A percentile compares a stretch with the other conserved stretches of the same genome.
Conservation (phyloP, 805 yeast species). For the Candida broadrunensis region DNA sequence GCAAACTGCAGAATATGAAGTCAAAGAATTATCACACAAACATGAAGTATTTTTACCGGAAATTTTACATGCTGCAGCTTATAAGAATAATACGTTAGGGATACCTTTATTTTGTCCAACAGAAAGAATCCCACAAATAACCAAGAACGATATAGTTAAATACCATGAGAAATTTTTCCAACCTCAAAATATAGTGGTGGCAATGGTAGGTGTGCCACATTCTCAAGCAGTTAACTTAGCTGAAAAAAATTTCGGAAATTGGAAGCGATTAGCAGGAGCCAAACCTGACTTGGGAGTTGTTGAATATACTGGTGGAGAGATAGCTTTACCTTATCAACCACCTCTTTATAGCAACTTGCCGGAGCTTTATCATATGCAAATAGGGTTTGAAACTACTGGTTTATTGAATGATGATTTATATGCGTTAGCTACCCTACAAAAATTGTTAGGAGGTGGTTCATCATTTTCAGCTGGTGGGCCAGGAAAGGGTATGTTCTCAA, state of each 20-base stretch:
- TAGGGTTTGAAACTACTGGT: constrained; percentile 86
- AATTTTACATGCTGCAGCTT: constrained; percentile 83
- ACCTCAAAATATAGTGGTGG: constrained; percentile 80
- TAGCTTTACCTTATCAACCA: constrained; percentile 34
- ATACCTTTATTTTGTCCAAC: constrained; percentile 80
- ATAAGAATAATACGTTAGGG: constrained; percentile 69
- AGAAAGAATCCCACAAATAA: constrained; percentile 58
- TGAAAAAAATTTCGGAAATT: constrained; percentile 59
- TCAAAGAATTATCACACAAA: constrained; percentile 75
- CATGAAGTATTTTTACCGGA: constrained; percentile 89
- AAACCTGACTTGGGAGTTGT: constrained; percentile 51
- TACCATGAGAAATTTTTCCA: constrained; percentile 67
- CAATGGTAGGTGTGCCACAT: constrained; percentile 82
- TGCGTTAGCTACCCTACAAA: constrained; percentile 86
- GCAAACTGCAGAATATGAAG: constrained; percentile 74
- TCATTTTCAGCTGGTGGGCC: constrained; percentile 99
- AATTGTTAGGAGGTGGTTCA: constrained; percentile 93
- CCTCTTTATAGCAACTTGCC: constrained; percentile 53
- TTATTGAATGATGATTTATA: constrained; percentile 83
- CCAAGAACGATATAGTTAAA: constrained; percentile 48
- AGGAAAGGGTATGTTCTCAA: constrained; percentile 97
- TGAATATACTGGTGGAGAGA: constrained; percentile 52
- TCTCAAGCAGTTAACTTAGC: constrained; percentile 65
- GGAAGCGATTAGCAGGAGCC: constrained; percentile 27
- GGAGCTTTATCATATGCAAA: constrained; percentile 78